These are phyloP conservation scores for Alternaria triticina DNA, from an alignment of 2,329 filamentous ascomycete genomes.

Conservation along the genomic window DNA sequence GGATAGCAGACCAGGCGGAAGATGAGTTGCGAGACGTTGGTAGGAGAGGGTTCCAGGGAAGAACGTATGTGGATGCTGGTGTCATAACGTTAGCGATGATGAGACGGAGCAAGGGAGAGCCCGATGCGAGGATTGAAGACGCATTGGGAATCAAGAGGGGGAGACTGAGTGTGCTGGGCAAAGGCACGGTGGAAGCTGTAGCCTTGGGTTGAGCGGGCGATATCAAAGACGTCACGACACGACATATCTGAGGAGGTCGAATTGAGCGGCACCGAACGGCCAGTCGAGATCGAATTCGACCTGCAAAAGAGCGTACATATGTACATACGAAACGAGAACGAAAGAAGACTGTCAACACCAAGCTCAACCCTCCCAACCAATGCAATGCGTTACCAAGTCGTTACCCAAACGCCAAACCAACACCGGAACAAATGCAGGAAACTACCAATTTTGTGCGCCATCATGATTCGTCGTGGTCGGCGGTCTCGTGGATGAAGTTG, in stretches of 20 bases:
- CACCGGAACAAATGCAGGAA: conserved; percentile 12
- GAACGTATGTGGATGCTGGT: conserved; percentile 54
- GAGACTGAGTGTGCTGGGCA: conserved; percentile 35
- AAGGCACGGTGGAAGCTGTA: conserved; percentile 33
- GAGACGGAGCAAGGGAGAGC: conserved; percentile 37
- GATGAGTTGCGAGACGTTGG: conserved; percentile 58
- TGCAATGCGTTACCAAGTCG: conserved; percentile 28
- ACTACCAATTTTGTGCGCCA: conserved; percentile 11
- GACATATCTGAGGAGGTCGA: neutral
- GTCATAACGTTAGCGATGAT: conserved; percentile 49
- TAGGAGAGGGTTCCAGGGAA: conserved; percentile 49
- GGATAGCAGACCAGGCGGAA: conserved; percentile 60
- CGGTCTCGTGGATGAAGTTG: conserved; percentile 48
- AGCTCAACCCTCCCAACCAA: conserved; percentile 16
- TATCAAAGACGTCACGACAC: neutral
- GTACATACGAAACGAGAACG: conserved; percentile 23
- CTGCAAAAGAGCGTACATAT: conserved; percentile 22
- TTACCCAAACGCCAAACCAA: conserved; percentile 31
- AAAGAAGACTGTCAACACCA: conserved; percentile 13
- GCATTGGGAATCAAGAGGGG: conserved; percentile 43
- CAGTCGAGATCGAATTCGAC: conserved; percentile 18
- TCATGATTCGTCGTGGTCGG: conserved; percentile 35
- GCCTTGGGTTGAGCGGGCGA: conserved; percentile 15
- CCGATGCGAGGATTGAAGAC: conserved; percentile 38
- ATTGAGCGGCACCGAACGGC: neutral